phyloP scores from a whole-genome alignment of 179 eudicot genomes.

The Nepenthes alata region DNA sequence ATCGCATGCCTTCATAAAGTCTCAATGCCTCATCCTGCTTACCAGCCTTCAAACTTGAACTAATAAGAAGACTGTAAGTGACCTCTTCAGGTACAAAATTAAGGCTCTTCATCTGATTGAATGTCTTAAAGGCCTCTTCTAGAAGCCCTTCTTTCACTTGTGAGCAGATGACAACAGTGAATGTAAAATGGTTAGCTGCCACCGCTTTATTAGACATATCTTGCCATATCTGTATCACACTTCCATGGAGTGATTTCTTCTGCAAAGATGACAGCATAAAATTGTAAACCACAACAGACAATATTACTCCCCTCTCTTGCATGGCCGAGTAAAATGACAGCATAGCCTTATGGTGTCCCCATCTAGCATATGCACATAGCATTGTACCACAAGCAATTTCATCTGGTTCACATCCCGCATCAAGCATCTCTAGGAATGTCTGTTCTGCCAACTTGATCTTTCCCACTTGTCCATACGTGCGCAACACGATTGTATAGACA shows the following conservation, averaged over 20 bases:
- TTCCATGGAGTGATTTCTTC: slow-evolving; percentile 56
- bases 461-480: slow-evolving; percentile 84
- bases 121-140: slow-evolving; percentile 49
- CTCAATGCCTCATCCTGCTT: slow-evolving; percentile 39
- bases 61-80: slow-evolving; percentile 65
- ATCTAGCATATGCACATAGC: slow-evolving; percentile 85
- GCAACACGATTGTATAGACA: slow-evolving; percentile 73
- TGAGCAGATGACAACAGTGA: slow-evolving; percentile 64
- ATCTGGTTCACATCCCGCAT: slow-evolving; percentile 90
- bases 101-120: slow-evolving; percentile 53
- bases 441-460: slow-evolving; percentile 81
- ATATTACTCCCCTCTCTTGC: slow-evolving; percentile 50
- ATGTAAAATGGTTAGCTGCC: slow-evolving; percentile 60
- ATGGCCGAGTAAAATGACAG: slow-evolving; percentile 70
- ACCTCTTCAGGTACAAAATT: slow-evolving; percentile 75
- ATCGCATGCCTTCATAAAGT: slow-evolving; percentile 66
- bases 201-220: slow-evolving; percentile 47
- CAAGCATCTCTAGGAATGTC: slow-evolving; percentile 92
- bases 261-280: slow-evolving; percentile 88
- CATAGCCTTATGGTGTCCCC: slow-evolving; percentile 92
- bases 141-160: slow-evolving; percentile 54
- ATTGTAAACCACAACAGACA: slow-evolving; percentile 59
- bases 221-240: slow-evolving; percentile 47
- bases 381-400: slow-evolving; percentile 94
- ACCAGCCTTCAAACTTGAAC: slow-evolving; percentile 35